A percentile compares a stretch with the other conserved stretches of the same genome.
These are phyloP conservation scores for Mycosphaerella arachidis DNA, from an alignment of 2,329 filamentous ascomycete species.

Conservation along the genomic window DNA sequence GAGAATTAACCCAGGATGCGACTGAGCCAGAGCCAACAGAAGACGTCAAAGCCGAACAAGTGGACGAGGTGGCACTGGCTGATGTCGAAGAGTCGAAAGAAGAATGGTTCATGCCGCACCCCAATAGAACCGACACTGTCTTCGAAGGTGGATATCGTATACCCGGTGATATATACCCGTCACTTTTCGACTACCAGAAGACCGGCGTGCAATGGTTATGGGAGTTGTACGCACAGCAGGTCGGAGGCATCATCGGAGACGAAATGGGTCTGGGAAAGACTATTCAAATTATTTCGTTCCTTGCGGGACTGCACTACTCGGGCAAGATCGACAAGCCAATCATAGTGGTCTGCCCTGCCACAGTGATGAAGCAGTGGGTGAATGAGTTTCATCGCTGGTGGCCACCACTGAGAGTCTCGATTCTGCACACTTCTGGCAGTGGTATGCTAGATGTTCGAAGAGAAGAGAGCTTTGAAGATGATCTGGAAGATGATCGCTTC, in stretches of 20 bases:
- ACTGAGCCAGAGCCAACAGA: slow-evolving; percentile 6
- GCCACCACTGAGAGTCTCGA: slow-evolving; percentile 95
- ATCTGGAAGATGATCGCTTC: slow-evolving; percentile 49
- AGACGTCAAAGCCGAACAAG: slow-evolving; percentile 18
- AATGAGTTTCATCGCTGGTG: slow-evolving; percentile 99
- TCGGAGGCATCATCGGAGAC: slow-evolving; percentile 92
- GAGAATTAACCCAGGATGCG: slow-evolving; percentile 4
- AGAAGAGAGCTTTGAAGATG: slow-evolving; percentile 59
- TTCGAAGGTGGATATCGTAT: slow-evolving; percentile 73
- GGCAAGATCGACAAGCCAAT: slow-evolving; percentile 77
- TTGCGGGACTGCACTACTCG: slow-evolving; percentile 90
- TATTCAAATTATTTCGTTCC: slow-evolving; percentile 71
- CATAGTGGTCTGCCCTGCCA: slow-evolving; percentile 89
- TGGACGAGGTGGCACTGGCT: slow-evolving; percentile 33
- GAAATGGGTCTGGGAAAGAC: slow-evolving; percentile 99
- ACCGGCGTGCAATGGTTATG: slow-evolving; percentile 95
- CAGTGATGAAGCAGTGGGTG: slow-evolving; percentile 94
- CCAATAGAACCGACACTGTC: slow-evolving; percentile 69
- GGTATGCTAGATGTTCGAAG: slow-evolving; percentile 80
- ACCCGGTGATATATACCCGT: slow-evolving; percentile 88
- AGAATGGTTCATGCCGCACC: slow-evolving; percentile 85
- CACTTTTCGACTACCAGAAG: slow-evolving; percentile 94
- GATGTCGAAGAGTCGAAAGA: slow-evolving; percentile 37
- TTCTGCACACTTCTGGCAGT: slow-evolving; percentile 89
- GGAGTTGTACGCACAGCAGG: slow-evolving; percentile 81